Evolutionary conservation across 1,284 basidiomycete species (phyloP).

Genomic region (Thelephora terrestris): DNA sequence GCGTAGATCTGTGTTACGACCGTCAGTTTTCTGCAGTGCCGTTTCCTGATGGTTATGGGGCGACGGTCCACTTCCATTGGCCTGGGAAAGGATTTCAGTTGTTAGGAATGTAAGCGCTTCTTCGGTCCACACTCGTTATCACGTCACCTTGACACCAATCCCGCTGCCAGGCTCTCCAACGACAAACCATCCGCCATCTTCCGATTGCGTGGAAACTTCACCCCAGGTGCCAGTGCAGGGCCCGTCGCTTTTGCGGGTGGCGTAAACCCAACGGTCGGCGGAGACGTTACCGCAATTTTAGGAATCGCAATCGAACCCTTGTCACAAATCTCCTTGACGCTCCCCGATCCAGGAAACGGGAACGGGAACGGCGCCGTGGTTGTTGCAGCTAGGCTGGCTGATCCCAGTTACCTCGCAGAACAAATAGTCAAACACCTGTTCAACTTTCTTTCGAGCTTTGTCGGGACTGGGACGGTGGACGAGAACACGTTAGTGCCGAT

Average conservation of each 20-base stretch:
- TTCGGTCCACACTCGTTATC: not conserved
- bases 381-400: conserved; percentile 20
- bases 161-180: conserved; percentile 64
- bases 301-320: conserved; percentile 67
- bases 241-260: conserved; percentile 40
- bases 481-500: conserved; percentile 69
- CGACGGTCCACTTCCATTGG: conserved; percentile 85
- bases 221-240: conserved; percentile 33
- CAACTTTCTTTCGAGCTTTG: conserved; percentile 78
- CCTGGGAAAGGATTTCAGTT: conserved; percentile 84
- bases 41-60: conserved; percentile 84
- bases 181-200: conserved; percentile 90
- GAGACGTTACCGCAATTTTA: conserved; percentile 55
- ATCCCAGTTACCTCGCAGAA: conserved; percentile 37
- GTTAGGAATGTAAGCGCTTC: conserved; percentile 67
- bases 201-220: conserved; percentile 64
- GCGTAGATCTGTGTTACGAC: not conserved
- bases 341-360: conserved; percentile 29
- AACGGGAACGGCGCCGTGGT: conserved; percentile 15
- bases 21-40: conserved; percentile 37
- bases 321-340: conserved; percentile 35
- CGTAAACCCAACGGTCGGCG: conserved; percentile 21
- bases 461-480: conserved; percentile 35
- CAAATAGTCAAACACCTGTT: conserved; percentile 68
- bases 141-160: not conserved